Conservation (phyloP, 192 early-diverging fungal genomes). For the Dissophora ornata region DNA sequence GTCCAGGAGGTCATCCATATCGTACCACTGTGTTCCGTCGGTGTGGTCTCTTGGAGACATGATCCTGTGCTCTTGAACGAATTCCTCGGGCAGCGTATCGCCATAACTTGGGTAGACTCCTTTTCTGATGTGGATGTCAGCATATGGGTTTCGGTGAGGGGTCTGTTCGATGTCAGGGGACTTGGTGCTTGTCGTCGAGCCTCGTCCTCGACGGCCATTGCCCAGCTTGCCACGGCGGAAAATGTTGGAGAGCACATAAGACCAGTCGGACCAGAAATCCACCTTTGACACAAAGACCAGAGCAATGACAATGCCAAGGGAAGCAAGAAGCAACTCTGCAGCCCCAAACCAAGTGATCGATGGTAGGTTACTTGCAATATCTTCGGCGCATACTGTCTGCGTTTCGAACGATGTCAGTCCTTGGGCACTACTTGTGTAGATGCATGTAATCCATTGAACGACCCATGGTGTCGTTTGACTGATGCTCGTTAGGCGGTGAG, state of each 20-base stretch:
- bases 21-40: slow-evolving; percentile 20
- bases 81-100: neutral
- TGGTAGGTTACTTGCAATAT: slow-evolving; percentile 9
- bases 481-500: slow-evolving; percentile 9
- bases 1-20: slow-evolving; percentile 48
- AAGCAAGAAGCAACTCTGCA: slow-evolving; percentile 29
- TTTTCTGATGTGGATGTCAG: too few relatives aligned
- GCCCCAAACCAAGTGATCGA: slow-evolving; percentile 41
- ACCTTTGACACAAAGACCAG: slow-evolving; percentile 35
- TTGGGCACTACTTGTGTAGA: neutral
- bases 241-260: slow-evolving; percentile 7
- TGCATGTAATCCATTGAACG: slow-evolving; percentile 17
- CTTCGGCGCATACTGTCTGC: slow-evolving; percentile 21
- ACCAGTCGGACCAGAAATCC: slow-evolving; percentile 50
- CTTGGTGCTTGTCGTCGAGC: neutral
- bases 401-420: slow-evolving; percentile 12
- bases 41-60: neutral
- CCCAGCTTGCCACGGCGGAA: slow-evolving; percentile 20
- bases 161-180: neutral
- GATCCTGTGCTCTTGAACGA: neutral
- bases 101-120: too few relatives aligned
- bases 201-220: neutral
- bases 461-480: slow-evolving; percentile 15
- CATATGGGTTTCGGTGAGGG: neutral
- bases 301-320: slow-evolving; percentile 26